Evolutionary conservation across 1,284 basidiomycete species (phyloP).

Genomic region (Thelephora terrestris): DNA sequence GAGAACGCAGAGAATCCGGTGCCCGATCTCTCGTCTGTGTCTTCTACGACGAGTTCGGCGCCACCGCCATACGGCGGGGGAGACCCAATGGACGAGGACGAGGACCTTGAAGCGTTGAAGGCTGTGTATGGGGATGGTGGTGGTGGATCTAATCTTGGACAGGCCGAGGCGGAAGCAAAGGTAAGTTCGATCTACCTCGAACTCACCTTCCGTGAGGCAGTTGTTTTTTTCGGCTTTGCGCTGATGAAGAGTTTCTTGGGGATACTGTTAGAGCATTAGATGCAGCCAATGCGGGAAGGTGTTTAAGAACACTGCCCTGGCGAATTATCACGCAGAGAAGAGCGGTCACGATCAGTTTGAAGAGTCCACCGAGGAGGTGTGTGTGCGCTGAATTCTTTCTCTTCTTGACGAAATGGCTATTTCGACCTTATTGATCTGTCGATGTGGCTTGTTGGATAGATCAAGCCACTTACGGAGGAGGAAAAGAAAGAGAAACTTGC

Average conservation of each 20-base stretch:
- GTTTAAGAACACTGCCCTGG: constrained; percentile 82
- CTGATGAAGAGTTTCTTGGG: not conserved
- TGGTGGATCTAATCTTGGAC: constrained; percentile 28
- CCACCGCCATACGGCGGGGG: constrained; percentile 14
- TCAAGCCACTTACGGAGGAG: constrained; percentile 91
- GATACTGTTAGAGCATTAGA: constrained; percentile 54
- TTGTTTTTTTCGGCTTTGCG: not conserved
- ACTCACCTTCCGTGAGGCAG: not conserved
- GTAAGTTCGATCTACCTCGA: constrained; percentile 23
- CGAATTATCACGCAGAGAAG: constrained; percentile 93
- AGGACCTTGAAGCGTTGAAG: constrained; percentile 55
- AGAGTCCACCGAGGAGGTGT: constrained; percentile 88
- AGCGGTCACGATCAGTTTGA: constrained; percentile 92
- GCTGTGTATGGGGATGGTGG: constrained; percentile 31
- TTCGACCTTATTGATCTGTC: not conserved
- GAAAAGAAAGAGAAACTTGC: constrained; percentile 80
- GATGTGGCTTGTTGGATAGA: constrained; percentile 29
- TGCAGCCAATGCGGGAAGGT: constrained; percentile 77
- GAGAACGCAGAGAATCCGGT: constrained; percentile 68
- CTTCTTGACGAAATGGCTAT: not conserved
- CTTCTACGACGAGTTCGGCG: constrained; percentile 18
- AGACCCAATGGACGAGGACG: constrained; percentile 49
- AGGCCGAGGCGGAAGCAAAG: constrained; percentile 48
- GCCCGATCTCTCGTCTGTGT: constrained; percentile 42
- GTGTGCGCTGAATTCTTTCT: constrained; percentile 7